A percentile compares a stretch with the other conserved stretches of the same genome.
phyloP scores from a whole-genome alignment of 2,329 filamentous ascomycete species.

The Lasiodiplodia hormozganensis region DNA sequence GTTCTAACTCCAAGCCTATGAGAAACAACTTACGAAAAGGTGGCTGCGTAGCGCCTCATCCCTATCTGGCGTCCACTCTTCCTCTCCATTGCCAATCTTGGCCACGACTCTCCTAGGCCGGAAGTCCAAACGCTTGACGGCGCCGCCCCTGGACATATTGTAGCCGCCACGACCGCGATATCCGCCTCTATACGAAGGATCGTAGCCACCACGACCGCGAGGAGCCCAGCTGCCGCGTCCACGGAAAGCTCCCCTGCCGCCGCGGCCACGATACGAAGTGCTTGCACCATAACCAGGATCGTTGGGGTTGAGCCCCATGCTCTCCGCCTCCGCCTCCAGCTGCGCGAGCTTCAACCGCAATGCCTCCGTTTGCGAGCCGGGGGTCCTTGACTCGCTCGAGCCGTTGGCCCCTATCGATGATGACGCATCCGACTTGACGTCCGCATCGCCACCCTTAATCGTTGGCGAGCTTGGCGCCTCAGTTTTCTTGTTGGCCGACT shows the following conservation, averaged over 20 bases:
- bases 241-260: constrained; percentile 42
- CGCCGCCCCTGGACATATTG: constrained; percentile 54
- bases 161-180: constrained; percentile 52
- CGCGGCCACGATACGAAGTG: constrained; percentile 37
- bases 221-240: constrained; percentile 47
- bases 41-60: constrained; percentile 76
- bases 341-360: constrained; percentile 75
- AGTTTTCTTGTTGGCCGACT: constrained; percentile 10
- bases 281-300: constrained; percentile 35
- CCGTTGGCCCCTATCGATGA: constrained; percentile 29
- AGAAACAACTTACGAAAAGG: constrained; percentile 57
- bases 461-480: constrained; percentile 22
- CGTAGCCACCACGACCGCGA: constrained; percentile 43
- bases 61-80: constrained; percentile 65
- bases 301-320: constrained; percentile 71
- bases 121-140: constrained; percentile 73
- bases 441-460: constrained; percentile 32
- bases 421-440: constrained; percentile 28
- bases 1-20: too few relatives aligned
- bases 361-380: constrained; percentile 63
- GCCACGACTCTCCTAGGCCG: constrained; percentile 73
- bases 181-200: constrained; percentile 13
- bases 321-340: constrained; percentile 75
- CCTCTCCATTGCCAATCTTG: constrained; percentile 57
- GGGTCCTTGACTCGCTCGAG: constrained; percentile 36